A percentile compares a stretch with the other conserved stretches of the same genome.
These are phyloP conservation scores for Keithomyces neogunnii DNA, from an alignment of 2,329 filamentous ascomycete species.

Conservation along the genomic window DNA sequence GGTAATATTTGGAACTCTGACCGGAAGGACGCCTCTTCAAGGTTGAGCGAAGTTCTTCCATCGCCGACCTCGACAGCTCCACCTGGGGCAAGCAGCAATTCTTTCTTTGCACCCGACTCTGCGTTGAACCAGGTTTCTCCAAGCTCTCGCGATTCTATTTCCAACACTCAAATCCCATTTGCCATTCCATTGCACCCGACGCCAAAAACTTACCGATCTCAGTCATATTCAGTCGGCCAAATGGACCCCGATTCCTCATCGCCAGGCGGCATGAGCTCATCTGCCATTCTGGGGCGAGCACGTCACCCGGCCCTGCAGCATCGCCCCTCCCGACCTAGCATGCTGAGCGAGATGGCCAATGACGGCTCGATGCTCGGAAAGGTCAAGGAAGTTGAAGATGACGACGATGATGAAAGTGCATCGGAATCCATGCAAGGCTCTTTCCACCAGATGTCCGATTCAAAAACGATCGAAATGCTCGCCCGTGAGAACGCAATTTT, in stretches of 20 bases:
- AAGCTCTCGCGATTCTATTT: constrained; percentile 41
- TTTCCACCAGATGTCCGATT: constrained; percentile 46
- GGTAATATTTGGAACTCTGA: constrained; percentile 72
- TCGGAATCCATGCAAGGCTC: constrained; percentile 40
- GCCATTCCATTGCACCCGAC: constrained; percentile 83
- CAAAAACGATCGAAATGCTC: constrained; percentile 55
- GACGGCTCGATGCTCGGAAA: constrained; percentile 56
- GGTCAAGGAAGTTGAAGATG: constrained; percentile 62
- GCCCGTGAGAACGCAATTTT: constrained; percentile 55
- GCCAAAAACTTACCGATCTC: constrained; percentile 86
- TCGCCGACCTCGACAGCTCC: constrained; percentile 60
- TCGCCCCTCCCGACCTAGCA: constrained; percentile 69
- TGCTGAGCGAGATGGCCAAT: constrained; percentile 64
- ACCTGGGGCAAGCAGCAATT: constrained; percentile 31
- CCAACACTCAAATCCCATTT: constrained; percentile 67
- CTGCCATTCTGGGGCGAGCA: constrained; percentile 43
- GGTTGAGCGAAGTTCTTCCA: constrained; percentile 64
- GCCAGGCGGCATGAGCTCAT: constrained; percentile 32
- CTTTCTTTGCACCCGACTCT: constrained; percentile 41
- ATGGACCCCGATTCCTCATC: constrained; percentile 58
- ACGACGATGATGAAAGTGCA: constrained; percentile 51
- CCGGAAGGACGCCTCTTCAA: constrained; percentile 67
- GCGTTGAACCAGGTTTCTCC: constrained; percentile 40
- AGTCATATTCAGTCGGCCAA: constrained; percentile 94
- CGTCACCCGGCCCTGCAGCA: constrained; percentile 66